Base-by-base conservation (phyloP, 2,329 filamentous ascomycete genomes). In the Aspergillus ochraceus region DNA sequence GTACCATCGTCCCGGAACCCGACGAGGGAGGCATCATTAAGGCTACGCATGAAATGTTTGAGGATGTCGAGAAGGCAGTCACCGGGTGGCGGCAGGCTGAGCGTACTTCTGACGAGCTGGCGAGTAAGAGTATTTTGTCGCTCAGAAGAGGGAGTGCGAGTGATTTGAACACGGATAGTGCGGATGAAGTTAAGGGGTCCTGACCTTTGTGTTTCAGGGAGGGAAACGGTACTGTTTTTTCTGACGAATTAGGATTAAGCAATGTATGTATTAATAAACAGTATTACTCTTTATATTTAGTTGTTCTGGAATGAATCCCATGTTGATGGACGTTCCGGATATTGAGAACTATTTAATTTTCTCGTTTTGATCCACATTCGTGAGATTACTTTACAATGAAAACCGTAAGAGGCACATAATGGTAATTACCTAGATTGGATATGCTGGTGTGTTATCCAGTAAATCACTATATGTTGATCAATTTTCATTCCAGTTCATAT, bases 21-120 rank as follows among this genome's bases (percentile, higher is more conserved):
- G 89, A 92, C 64, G 92, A 96, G 75, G 91, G 94, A 42, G 91
- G 90, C 3, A 88, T 97, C 30, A 93, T 97, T 32, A 89, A 90
- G 60, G 92, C 96, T 71, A 92, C 93, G 1, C 83, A 89, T 58
- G 90, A 91, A 74, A 97, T 97, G 92, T 96, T 92, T 69, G 84
- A 90, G 60, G 90, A 94, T 74, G 91, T 96, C 1, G 90, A 96
- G 77, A 88, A 89, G 72, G 85, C 90, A 20, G 84, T 96, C 17
- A 86, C 85, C 45, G 88, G 90, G 66, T 88, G 93, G 81, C 86
- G 91, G 30, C 89, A 87, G 55, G 90, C 89, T 1, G 90, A 96
- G 63, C 67, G 77, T 49, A 73, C 75, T 19, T 71, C 74, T 2
- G 77, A 78, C 58, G 76, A 76, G 55, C 30, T 75, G 56, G 68